Conservation (phyloP, 257 asterid genomes). For the Hygrophila difformis region DNA sequence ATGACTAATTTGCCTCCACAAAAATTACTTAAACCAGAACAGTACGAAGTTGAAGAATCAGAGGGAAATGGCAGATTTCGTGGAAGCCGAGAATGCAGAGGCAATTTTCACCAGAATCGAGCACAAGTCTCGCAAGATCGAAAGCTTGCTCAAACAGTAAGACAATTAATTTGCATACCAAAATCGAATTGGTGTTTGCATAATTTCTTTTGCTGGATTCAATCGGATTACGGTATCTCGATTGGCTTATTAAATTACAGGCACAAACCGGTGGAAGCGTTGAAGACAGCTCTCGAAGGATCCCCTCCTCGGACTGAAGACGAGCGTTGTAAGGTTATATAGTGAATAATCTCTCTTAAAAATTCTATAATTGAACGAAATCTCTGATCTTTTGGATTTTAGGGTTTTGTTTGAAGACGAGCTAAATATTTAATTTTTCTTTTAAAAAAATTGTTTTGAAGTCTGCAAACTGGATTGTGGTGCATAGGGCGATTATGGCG, state of each 20-base stretch:
- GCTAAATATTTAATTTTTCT: constrained; percentile 11
- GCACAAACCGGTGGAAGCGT: constrained; percentile 96
- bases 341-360: background rate
- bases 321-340: constrained; percentile 90
- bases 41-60: background rate
- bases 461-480: constrained; percentile 99
- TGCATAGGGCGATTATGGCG: constrained; percentile 97
- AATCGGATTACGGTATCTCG: background rate
- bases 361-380: too few species aligned
- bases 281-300: constrained; percentile 95
- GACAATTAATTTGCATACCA: background rate
- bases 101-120: constrained; percentile 89
- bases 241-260: constrained; percentile 26
- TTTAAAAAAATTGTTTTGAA: constrained; percentile 16
- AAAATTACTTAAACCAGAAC: constrained; percentile 10
- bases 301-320: constrained; percentile 89
- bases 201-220: background rate
- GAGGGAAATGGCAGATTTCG: constrained; percentile 31
- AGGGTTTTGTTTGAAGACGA: background rate
- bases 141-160: constrained; percentile 92
- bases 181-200: background rate
- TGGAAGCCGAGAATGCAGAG: constrained; percentile 76
- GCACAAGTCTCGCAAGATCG: constrained; percentile 96
- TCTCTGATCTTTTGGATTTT: background rate
- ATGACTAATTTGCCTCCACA: background rate